phyloP scores from a whole-genome alignment of 2,329 filamentous ascomycete species.

The Aspergillaceae sp. region DNA sequence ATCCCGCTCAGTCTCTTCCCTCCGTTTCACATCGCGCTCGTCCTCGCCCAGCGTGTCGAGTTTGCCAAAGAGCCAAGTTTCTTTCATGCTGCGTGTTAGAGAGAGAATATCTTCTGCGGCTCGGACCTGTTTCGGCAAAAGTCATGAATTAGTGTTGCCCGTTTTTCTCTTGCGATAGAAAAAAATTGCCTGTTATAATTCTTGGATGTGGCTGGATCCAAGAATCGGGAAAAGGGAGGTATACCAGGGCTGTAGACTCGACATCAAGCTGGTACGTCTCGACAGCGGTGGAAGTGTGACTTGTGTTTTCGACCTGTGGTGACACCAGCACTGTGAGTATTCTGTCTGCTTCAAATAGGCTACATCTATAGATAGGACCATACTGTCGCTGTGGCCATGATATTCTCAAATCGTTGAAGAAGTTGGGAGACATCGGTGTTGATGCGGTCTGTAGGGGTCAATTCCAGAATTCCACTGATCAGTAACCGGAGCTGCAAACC shows the following conservation, averaged over 20 bases:
- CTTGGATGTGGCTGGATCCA: too few relatives aligned
- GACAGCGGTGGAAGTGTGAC: slow-evolving; percentile 48
- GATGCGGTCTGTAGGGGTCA: slow-evolving; percentile 33
- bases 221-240: slow-evolving; percentile 7
- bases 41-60: slow-evolving; percentile 48
- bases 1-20: slow-evolving; percentile 40
- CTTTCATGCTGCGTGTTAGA: slow-evolving; percentile 55
- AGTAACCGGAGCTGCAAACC: neutral
- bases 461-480: neutral
- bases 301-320: slow-evolving; percentile 40
- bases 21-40: slow-evolving; percentile 31
- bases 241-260: slow-evolving; percentile 50
- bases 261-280: slow-evolving; percentile 52
- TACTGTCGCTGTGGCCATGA: slow-evolving; percentile 47
- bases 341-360: neutral
- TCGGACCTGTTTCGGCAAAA: slow-evolving; percentile 39
- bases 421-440: slow-evolving; percentile 38
- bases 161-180: neutral
- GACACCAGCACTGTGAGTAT: neutral
- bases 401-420: slow-evolving; percentile 48
- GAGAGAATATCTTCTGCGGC: slow-evolving; percentile 54
- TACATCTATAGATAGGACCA: slow-evolving; percentile 1
- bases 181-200: too few relatives aligned
- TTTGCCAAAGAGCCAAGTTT: slow-evolving; percentile 59
- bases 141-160: too few relatives aligned